phyloP scores from a whole-genome alignment of 345 rosid genomes.

The Gossypium stocksii region DNA sequence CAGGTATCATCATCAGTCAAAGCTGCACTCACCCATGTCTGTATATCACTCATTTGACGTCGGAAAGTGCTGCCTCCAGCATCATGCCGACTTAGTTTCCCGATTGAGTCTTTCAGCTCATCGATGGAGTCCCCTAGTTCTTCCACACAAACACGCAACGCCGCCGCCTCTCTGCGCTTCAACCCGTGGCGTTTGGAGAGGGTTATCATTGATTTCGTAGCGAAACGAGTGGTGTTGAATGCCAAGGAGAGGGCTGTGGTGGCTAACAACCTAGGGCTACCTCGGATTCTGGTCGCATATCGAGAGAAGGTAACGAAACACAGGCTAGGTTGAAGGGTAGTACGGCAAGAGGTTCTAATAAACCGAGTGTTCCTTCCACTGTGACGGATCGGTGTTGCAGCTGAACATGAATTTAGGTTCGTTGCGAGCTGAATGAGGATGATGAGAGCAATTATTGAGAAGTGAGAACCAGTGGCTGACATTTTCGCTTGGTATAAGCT shows the following conservation, averaged over 20 bases:
- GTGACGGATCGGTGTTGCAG: conserved; percentile 5
- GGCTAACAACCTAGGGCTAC: conserved; percentile 33
- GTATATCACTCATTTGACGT: conserved; percentile 25
- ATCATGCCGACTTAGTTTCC: conserved; percentile 24
- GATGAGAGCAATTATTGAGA: conserved; percentile 1
- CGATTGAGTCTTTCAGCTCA: conserved; percentile 43
- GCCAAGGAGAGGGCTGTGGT: conserved; percentile 39
- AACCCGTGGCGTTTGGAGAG: conserved; percentile 26
- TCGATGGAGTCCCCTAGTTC: conserved; percentile 41
- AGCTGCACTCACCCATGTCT: conserved; percentile 49
- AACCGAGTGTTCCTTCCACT: conserved; percentile 24
- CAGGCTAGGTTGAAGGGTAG: conserved; percentile 29
- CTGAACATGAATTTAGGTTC: conserved; percentile 14
- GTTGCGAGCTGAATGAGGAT: conserved; percentile 11
- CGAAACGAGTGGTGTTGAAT: conserved; percentile 30
- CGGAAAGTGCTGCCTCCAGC: background rate
- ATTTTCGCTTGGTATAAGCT: background rate
- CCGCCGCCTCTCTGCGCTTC: conserved; percentile 31
- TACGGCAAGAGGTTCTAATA: conserved; percentile 36
- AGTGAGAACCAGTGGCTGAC: background rate
- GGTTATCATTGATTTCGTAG: conserved; percentile 26
- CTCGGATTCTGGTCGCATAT: conserved; percentile 26
- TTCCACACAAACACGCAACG: conserved; percentile 44
- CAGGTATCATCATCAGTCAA: conserved; percentile 39
- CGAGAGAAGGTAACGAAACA: conserved; percentile 32